Conservation (phyloP, 345 rosid species). For the Salix koriyanagi region DNA sequence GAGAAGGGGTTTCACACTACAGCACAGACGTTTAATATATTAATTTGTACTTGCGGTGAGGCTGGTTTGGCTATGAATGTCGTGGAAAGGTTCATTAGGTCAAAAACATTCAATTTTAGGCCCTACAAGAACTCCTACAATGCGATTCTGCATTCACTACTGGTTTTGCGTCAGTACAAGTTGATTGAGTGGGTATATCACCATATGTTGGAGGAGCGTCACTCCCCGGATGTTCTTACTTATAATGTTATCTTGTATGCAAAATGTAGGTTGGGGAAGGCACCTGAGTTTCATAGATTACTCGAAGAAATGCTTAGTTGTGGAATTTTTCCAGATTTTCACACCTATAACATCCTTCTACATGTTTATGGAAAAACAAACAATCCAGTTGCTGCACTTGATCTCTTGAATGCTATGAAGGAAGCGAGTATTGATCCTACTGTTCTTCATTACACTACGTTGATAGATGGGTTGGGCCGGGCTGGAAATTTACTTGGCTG, state of each 20-base stretch:
- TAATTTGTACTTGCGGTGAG: slow-evolving; percentile 78
- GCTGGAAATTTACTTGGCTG: slow-evolving; percentile 84
- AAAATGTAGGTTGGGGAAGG: slow-evolving; percentile 67
- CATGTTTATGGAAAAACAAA: slow-evolving; percentile 82
- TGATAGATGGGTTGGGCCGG: slow-evolving; percentile 87
- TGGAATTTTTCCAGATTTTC: slow-evolving; percentile 65
- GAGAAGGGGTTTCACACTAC: slow-evolving; percentile 66
- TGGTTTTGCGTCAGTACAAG: slow-evolving; percentile 51
- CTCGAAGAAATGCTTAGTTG: slow-evolving; percentile 70
- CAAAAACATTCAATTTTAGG: slow-evolving; percentile 65
- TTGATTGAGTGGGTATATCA: slow-evolving; percentile 87
- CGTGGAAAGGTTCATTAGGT: slow-evolving; percentile 75
- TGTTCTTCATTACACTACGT: slow-evolving; percentile 72
- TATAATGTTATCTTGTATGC: slow-evolving; percentile 70
- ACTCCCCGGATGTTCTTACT: slow-evolving; percentile 58
- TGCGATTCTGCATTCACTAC: slow-evolving; percentile 62
- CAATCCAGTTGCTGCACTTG: slow-evolving; percentile 72
- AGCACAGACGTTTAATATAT: slow-evolving; percentile 72
- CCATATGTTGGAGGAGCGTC: slow-evolving; percentile 64
- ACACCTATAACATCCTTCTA: slow-evolving; percentile 75
- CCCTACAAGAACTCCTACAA: slow-evolving; percentile 76
- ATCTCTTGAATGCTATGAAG: slow-evolving; percentile 76
- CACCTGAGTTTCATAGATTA: slow-evolving; percentile 55
- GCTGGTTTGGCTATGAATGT: slow-evolving; percentile 64
- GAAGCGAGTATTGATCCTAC: slow-evolving; percentile 60